Evolutionary conservation across 163 green algal genomes (phyloP).

Genomic region (Chlorella variabilis): DNA sequence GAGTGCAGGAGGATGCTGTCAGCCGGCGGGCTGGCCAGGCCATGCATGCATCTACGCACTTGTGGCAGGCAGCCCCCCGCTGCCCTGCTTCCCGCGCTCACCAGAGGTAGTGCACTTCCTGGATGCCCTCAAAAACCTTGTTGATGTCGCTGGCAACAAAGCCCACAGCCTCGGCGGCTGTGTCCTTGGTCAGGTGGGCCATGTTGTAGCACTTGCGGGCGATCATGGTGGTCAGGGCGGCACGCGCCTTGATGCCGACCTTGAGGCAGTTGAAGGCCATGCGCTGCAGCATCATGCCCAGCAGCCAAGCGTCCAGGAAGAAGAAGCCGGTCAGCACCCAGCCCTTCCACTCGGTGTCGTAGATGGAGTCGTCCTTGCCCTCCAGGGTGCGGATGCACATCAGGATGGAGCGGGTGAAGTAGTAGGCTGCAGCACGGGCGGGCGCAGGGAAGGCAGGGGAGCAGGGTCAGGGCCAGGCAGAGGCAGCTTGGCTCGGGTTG

Average conservation of each 20-base stretch:
- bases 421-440: slow-evolving; percentile 52
- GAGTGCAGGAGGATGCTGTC: no score
- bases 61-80: no score
- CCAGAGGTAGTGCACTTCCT: slow-evolving; percentile 40
- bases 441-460: not conserved
- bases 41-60: no score
- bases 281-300: slow-evolving; percentile 44
- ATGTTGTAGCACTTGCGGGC: slow-evolving; percentile 44
- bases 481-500: no score
- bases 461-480: no score
- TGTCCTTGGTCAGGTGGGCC: slow-evolving; percentile 41
- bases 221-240: slow-evolving; percentile 39
- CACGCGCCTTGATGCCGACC: slow-evolving; percentile 27
- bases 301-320: slow-evolving; percentile 62
- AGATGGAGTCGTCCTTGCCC: slow-evolving; percentile 43
- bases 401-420: slow-evolving; percentile 61
- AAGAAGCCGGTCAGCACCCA: slow-evolving; percentile 62
- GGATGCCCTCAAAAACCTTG: slow-evolving; percentile 65
- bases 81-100: no score
- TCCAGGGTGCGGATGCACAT: slow-evolving; percentile 51
- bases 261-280: slow-evolving; percentile 40
- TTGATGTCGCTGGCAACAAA: slow-evolving; percentile 56
- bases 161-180: slow-evolving; percentile 27
- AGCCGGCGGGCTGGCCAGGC: no score
- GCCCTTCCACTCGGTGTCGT: slow-evolving; percentile 43